Evolutionary conservation across 1,284 basidiomycete genomes (phyloP), one percentile per base, ranked within the genome.

Genomic region (Sphaerobolus stellatus): DNA sequence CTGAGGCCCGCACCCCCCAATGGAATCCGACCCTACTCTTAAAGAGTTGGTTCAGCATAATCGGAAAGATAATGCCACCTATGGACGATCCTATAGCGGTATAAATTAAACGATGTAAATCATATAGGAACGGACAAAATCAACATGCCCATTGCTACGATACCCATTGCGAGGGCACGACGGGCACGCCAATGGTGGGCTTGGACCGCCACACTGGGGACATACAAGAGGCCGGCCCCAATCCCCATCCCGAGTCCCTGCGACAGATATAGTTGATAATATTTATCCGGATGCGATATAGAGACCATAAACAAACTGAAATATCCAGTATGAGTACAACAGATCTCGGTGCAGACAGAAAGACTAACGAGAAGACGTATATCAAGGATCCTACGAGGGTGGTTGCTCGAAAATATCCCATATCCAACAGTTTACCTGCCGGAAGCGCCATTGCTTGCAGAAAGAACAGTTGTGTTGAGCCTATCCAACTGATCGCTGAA

Each of bases 31-130:
- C 62, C 2, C 66, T 63, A 45, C 64, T 45, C 54, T 73, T 66
- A 58, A 79, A 75, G 43, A 75, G 70, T 36, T 67, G 62, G 58
- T 81, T 79, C 14, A 82, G 73, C 71, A 81, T 76, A 56, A 82
- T 76, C 2, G 79, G 76, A 55, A 79, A 76, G 27, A 81, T 58
- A 36, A 76, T 69, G 4, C 76, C 77, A 6, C 76, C 77, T 14
- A 76, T 56, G 28, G 60, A 43, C 14, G 41, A 43, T 20, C 41
- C 41, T 43, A 43, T 7, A 18, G 28, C 18, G 41, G 11, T 11
- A 43, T n/a, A n/a, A n/a, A n/a, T n/a, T n/a, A n/a, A n/a, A n/a
- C n/a, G n/a, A 43, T n/a, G 4, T n/a, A 18, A n/a, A 4, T 14
- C 18, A 24, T 43, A 24, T 22, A 43, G 16, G 3, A 5, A 43